phyloP scores from a whole-genome alignment of 176 grass and related monocot species.

The Saccharum officinarum region DNA sequence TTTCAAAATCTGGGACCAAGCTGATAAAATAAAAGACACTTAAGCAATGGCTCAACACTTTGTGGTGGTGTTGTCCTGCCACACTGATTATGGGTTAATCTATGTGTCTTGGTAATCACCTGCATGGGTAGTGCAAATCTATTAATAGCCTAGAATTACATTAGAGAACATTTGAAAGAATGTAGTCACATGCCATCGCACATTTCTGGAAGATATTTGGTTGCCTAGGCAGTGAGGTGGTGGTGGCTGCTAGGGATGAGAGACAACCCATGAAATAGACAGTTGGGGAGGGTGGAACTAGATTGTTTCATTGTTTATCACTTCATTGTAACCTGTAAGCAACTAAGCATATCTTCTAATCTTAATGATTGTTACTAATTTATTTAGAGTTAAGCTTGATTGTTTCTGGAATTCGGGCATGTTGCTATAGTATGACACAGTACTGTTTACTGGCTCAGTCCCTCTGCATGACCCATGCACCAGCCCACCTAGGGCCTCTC shows the following conservation, averaged over 20 bases:
- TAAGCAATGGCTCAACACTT: not conserved
- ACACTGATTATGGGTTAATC: not conserved
- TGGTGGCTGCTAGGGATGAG: not conserved
- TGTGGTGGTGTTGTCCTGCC: not conserved
- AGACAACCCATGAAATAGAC: not conserved
- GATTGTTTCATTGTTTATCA: not conserved
- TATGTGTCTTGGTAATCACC: not conserved
- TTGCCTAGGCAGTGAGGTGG: not conserved
- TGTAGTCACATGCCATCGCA: not conserved
- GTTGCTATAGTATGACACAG: not conserved
- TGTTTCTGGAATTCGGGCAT: not conserved
- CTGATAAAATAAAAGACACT: not conserved
- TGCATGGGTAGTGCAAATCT: not conserved
- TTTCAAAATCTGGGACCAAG: not conserved
- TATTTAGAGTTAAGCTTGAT: not conserved
- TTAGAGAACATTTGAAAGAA: not conserved
- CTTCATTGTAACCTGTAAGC: not conserved
- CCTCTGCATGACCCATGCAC: not conserved
- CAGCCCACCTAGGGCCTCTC: too few relatives aligned
- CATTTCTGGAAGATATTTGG: not conserved
- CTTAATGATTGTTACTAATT: not conserved
- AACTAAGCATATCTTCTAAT: not conserved
- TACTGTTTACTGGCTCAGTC: not conserved
- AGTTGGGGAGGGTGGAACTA: not conserved
- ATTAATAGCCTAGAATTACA: not conserved